Evolutionary conservation across 352 stramenopile genomes (phyloP), one percentile per base, ranked within the genome.

Genomic region (Blastocystis sp.): DNA sequence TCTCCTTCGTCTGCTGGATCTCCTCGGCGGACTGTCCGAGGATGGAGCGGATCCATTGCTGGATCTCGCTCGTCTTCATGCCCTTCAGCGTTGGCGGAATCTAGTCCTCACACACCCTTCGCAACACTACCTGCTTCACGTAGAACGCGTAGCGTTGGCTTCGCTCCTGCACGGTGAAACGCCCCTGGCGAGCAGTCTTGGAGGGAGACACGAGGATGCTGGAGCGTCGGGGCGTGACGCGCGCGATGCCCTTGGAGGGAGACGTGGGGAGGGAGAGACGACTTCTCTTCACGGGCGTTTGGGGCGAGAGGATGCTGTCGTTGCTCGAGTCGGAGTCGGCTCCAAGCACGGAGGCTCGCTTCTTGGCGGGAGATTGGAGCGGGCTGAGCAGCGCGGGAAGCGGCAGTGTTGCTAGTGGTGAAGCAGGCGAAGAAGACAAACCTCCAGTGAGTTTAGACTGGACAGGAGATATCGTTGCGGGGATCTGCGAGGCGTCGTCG

Each of bases 391-490:
- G 45, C 6, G 45, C 45, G 45, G 45, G 45, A 55, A 55, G 45
- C 6, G 45, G 45, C 9, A 55, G 6, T 6, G 50, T 39, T 3
- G 71, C 71, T 81, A 65, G 4, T 3, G 2, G 29, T 62, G 31
- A 81, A 39, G 21, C 16, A 26, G 6, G n/a, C 3, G 50, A 51
- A 26, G 10, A 16, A 37, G 51, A n/a, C 3, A 0, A 19, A 85
- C 74, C 74, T 69, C 74, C 74, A 6, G 74, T 85, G 9, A 85
- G 74, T 31, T 41, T 51, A 21, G 74, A 24, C 13, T 85, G 74
- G 12, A 85, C 3, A 3, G 50, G 41, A 6, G 74, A 85, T n/a
- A 39, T 24, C 0, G 31, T 37, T n/a, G 24, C n/a, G n/a, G n/a
- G n/a, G n/a, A n/a, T n/a, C n/a, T n/a, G 33, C 3, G 74, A 1